These are phyloP conservation scores for Dryas alaskensis DNA, from an alignment of 306 rosid species.

Conservation along the genomic window DNA sequence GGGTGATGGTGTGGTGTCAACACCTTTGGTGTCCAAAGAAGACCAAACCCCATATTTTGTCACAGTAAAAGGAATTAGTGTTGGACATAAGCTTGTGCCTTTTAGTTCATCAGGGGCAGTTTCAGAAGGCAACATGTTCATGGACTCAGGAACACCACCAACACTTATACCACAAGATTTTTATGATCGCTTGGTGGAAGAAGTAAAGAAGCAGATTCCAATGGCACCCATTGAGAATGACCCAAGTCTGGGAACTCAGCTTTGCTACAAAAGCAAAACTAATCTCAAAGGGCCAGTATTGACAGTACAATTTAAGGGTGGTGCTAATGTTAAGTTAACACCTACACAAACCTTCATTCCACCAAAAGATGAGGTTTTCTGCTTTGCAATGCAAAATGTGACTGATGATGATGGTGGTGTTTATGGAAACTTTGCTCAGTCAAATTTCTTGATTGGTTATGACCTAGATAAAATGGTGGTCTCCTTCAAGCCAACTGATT, in stretches of 20 bases:
- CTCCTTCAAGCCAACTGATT: slow-evolving; percentile 59
- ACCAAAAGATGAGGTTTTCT: slow-evolving; percentile 48
- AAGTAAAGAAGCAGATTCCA: slow-evolving; percentile 34
- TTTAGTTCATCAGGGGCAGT: slow-evolving; percentile 26
- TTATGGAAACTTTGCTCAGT: slow-evolving; percentile 54
- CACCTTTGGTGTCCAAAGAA: slow-evolving; percentile 42
- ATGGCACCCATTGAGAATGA: slow-evolving; percentile 38
- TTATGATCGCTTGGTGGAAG: slow-evolving; percentile 32
- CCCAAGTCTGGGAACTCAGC: slow-evolving; percentile 25
- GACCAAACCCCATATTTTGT: slow-evolving; percentile 38
- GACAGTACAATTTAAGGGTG: slow-evolving; percentile 51
- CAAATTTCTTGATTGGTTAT: slow-evolving; percentile 51
- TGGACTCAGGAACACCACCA: slow-evolving; percentile 59
- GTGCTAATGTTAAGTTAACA: slow-evolving; percentile 40
- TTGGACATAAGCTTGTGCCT: slow-evolving; percentile 42
- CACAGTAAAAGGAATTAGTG: slow-evolving; percentile 53
- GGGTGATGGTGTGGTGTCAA: slow-evolving; percentile 48
- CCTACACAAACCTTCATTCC: slow-evolving; percentile 43
- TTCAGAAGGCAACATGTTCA: slow-evolving; percentile 41
- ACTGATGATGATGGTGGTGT: slow-evolving; percentile 21
- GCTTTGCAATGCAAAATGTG: slow-evolving; percentile 42
- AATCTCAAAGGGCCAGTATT: neutral
- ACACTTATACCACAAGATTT: slow-evolving; percentile 42
- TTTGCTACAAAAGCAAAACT: neutral
- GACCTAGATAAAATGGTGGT: slow-evolving; percentile 38